These are phyloP conservation scores for Drosera capensis DNA, from an alignment of 148 eudicot species.

Conservation along the genomic window DNA sequence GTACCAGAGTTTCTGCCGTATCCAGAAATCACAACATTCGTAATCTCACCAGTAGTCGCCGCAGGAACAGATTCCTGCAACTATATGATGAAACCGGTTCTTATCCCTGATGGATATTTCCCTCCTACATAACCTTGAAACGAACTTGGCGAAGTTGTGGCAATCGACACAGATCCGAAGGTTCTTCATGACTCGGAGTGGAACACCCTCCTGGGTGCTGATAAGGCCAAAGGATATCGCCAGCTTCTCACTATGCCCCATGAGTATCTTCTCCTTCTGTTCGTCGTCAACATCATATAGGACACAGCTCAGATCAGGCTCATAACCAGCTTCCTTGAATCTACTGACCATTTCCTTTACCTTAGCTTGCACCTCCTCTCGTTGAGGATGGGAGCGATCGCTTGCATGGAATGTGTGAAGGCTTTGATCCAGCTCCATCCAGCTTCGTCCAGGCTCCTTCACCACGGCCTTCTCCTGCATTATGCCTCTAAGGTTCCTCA, in stretches of 20 bases:
- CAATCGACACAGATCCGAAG: slow-evolving; percentile 78
- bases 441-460: slow-evolving; percentile 80
- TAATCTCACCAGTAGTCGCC: slow-evolving; percentile 61
- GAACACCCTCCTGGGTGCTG: slow-evolving; percentile 21
- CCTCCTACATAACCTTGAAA: slow-evolving; percentile 19
- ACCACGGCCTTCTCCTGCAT: slow-evolving; percentile 47
- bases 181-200: slow-evolving; percentile 62
- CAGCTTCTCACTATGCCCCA: slow-evolving; percentile 71
- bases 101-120: slow-evolving; percentile 19
- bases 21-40: too few species aligned
- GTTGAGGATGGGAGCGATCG: slow-evolving; percentile 49
- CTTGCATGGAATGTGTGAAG: slow-evolving; percentile 61
- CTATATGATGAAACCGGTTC: slow-evolving; percentile 59
- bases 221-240: slow-evolving; percentile 61
- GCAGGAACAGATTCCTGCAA: slow-evolving; percentile 56
- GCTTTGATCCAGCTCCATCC: slow-evolving; percentile 61
- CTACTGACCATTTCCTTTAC: slow-evolving; percentile 34
- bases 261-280: slow-evolving; percentile 68
- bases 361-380: slow-evolving; percentile 41
- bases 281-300: slow-evolving; percentile 69
- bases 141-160: slow-evolving; percentile 67
- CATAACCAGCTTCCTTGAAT: slow-evolving; percentile 56
- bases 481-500: slow-evolving; percentile 35
- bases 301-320: slow-evolving; percentile 58
- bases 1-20: too few species aligned